Base-by-base conservation (phyloP, 208 protist genomes). In the Naegleria gruberi region DNA sequence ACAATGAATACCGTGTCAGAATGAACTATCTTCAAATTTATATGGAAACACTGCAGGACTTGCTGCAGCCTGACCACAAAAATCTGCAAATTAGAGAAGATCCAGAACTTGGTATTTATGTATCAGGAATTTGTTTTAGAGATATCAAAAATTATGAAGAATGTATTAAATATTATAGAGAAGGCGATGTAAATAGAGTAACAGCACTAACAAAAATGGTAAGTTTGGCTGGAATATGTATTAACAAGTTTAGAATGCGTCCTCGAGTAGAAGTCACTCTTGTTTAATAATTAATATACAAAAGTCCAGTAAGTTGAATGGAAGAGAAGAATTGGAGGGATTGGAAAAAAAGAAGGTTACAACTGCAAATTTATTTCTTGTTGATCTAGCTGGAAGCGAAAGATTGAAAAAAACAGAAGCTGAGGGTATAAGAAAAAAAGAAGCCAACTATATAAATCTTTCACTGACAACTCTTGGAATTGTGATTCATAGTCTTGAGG, bases 391-490 rank as follows among this genome's bases (percentile, higher is more conserved):
- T 8, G 93, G 93, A 46, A 93, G 91, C 44, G 93, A 94, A 90
- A 46, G 92, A 19, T 42, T 89, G 19, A 92, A 92, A 77, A 92
- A 93, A 88, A 94, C 93, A 65, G 91, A 82, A 42, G 90, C 93
- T 17, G 42, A 30, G n/a, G 93, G 93, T 46, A 42, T 81, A 26
- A 83, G 92, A 73, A 84, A 91, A 57, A 87, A 89, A 34, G 93
- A 94, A 91, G 91, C 90, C 0, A 81, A 87, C 5, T 90, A 89
- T 12, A 94, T 94, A 77, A 95, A 95, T 77, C 34, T 82, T 45
- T 93, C 91, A 0, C 90, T 95, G 47, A 65, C 93, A 37, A 91
- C 90, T 55, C 92, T 95, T 30, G 94, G 94, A 37, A 95, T 94
- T 77, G 94, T 95, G 0, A 94, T 95, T 15, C 82, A 92, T 23